Evolutionary conservation across 2,329 filamentous ascomycete species (phyloP).

Genomic region (Exophiala oligosperma): DNA sequence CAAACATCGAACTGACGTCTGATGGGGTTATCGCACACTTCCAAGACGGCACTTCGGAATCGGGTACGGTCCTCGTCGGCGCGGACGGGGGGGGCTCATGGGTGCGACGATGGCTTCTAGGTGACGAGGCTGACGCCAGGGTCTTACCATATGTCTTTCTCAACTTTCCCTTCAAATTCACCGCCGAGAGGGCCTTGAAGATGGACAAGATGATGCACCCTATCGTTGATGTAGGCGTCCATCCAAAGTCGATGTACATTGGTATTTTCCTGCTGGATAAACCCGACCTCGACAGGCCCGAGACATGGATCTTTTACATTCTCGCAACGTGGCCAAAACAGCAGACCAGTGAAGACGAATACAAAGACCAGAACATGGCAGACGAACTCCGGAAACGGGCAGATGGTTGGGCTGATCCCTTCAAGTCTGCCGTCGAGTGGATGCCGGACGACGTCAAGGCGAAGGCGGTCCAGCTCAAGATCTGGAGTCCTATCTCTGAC

Average conservation of each 20-base stretch:
- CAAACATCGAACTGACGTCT: slow-evolving; percentile 14
- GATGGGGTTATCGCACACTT: slow-evolving; percentile 24
- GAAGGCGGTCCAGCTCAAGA: slow-evolving; percentile 26
- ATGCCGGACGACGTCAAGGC: slow-evolving; percentile 25
- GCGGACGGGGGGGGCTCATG: slow-evolving; percentile 27
- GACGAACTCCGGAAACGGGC: slow-evolving; percentile 25
- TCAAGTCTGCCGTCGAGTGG: slow-evolving; percentile 22
- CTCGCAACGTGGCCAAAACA: slow-evolving; percentile 22
- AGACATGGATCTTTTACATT: slow-evolving; percentile 28
- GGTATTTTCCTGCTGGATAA: slow-evolving; percentile 27
- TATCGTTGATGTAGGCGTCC: slow-evolving; percentile 26
- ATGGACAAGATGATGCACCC: slow-evolving; percentile 29
- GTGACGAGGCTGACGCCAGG: slow-evolving; percentile 13
- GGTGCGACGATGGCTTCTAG: slow-evolving; percentile 23
- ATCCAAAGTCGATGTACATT: slow-evolving; percentile 26
- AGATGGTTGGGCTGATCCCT: slow-evolving; percentile 24
- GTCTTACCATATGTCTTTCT: slow-evolving; percentile 21
- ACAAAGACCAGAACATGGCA: slow-evolving; percentile 21
- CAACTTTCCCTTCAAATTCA: slow-evolving; percentile 23
- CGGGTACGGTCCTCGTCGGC: slow-evolving; percentile 27
- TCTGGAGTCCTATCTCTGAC: slow-evolving; percentile 26
- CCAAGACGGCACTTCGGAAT: slow-evolving; percentile 25
- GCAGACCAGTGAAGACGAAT: slow-evolving; percentile 4
- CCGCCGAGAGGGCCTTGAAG: slow-evolving; percentile 24
- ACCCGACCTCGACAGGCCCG: slow-evolving; percentile 23